Evolutionary conservation across 2,329 filamentous ascomycete genomes (phyloP).

Genomic region (Coniochaeta prunicola): DNA sequence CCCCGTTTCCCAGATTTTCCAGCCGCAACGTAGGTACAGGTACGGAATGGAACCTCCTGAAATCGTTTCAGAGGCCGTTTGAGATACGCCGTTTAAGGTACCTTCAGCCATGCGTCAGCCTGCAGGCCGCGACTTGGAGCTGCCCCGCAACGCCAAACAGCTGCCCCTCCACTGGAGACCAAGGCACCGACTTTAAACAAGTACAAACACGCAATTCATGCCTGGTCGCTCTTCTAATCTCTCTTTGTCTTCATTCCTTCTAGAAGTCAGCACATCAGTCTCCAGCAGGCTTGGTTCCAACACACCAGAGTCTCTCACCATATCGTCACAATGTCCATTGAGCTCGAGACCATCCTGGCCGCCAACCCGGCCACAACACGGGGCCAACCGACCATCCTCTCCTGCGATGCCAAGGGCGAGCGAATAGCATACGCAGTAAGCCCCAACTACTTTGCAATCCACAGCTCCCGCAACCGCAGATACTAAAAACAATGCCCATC

Average conservation of each 20-base stretch:
- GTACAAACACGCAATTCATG: neutral
- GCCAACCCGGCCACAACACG: constrained; percentile 76
- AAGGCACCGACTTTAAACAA: neutral
- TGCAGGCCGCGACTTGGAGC: constrained; percentile 5
- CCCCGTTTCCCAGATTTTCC: too few relatives aligned
- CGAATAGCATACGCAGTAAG: constrained; percentile 86
- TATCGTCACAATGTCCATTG: constrained; percentile 38
- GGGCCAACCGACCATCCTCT: constrained; percentile 84
- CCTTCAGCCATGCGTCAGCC: neutral
- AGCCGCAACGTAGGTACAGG: too few relatives aligned
- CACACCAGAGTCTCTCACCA: neutral
- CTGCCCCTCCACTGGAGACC: neutral
- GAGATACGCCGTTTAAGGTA: constrained; percentile 8
- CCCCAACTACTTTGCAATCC: neutral
- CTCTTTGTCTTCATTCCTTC: neutral
- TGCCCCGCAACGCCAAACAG: constrained; percentile 17
- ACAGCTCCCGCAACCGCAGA: neutral
- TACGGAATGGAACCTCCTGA: neutral
- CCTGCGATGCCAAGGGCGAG: constrained; percentile 81
- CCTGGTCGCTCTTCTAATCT: neutral
- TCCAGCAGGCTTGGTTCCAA: neutral
- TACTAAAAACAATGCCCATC: neutral
- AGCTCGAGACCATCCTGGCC: constrained; percentile 67
- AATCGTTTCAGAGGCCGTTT: neutral
- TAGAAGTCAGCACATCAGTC: neutral